Evolutionary conservation across 192 early-diverging fungal genomes (phyloP).

Genomic region (Diversispora epigaea): DNA sequence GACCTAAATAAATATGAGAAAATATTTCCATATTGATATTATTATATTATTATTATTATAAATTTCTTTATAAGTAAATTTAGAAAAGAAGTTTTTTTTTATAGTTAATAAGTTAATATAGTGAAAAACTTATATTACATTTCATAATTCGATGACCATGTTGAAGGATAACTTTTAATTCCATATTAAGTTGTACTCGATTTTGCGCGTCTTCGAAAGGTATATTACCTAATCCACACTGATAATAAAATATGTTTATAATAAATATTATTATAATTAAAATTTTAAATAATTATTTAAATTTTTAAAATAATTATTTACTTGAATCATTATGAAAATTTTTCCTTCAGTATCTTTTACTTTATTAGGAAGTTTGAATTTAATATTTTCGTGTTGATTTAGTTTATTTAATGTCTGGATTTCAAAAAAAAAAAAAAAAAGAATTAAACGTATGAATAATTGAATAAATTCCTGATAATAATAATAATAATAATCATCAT

Average conservation of each 20-base stretch:
- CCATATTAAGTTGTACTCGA: constrained; percentile 25
- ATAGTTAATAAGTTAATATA: too few relatives aligned
- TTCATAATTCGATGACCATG: constrained; percentile 35
- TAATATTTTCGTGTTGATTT: constrained; percentile 38
- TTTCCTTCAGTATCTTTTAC: constrained; percentile 32
- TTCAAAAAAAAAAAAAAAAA: too few relatives aligned
- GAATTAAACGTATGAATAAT: too few relatives aligned
- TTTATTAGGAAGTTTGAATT: constrained; percentile 36
- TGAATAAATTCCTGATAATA: not conserved
- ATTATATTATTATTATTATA: too few relatives aligned
- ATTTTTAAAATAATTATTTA: not conserved
- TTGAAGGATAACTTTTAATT: constrained; percentile 31
- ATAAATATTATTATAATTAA: not conserved
- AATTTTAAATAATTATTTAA: not conserved
- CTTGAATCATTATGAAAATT: constrained; percentile 37
- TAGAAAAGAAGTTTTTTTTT: too few relatives aligned
- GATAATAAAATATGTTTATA: not conserved
- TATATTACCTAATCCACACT: constrained; percentile 38
- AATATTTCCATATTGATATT: too few relatives aligned
- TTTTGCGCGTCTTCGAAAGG: constrained; percentile 32
- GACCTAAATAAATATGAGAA: constrained; percentile 13
- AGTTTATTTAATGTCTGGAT: constrained; percentile 33
- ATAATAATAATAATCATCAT: too few relatives aligned
- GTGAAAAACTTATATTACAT: constrained; percentile 24
- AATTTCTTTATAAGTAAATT: too few relatives aligned